A percentile compares a stretch with the other conserved stretches of the same genome.
phyloP scores from a whole-genome alignment of 352 stramenopile genomes.

The Plasmopara halstedii region DNA sequence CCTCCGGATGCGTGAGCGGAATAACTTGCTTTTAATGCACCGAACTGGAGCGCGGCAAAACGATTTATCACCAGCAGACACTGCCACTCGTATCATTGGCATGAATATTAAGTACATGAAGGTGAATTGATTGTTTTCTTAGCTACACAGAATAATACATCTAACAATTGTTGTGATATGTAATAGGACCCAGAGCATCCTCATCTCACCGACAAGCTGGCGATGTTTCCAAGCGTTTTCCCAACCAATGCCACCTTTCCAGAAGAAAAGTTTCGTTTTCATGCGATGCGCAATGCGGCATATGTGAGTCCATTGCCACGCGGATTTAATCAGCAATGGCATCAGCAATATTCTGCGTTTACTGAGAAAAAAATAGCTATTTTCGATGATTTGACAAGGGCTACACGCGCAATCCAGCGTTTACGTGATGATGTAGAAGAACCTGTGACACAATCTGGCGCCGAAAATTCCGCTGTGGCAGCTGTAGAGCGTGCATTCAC shows the following conservation, averaged over 20 bases:
- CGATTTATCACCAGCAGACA: conserved; percentile 40
- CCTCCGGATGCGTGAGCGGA: conserved; percentile 50
- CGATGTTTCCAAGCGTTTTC: conserved; percentile 58
- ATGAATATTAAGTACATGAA: conserved; percentile 71
- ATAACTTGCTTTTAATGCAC: conserved; percentile 76
- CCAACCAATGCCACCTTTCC: conserved; percentile 64
- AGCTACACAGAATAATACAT: not conserved
- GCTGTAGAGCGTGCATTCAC: conserved; percentile 54
- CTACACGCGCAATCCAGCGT: conserved; percentile 40
- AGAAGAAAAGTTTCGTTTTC: conserved; percentile 77
- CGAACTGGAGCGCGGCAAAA: conserved; percentile 38
- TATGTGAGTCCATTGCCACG: conserved; percentile 69
- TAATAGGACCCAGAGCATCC: conserved; percentile 54
- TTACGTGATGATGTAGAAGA: conserved; percentile 12
- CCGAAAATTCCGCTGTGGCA: conserved; percentile 6
- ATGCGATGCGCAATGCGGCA: conserved; percentile 60
- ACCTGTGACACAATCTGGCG: conserved; percentile 2
- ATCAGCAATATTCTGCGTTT: conserved; percentile 81
- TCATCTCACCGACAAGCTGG: conserved; percentile 63
- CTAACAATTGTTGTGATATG: conserved; percentile 2
- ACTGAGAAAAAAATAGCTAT: conserved; percentile 64
- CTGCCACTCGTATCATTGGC: conserved; percentile 49
- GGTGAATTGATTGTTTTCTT: conserved; percentile 18
- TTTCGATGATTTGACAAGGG: conserved; percentile 60
- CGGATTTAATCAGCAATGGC: conserved; percentile 76